A percentile compares a stretch with the other conserved stretches of the same genome.
Evolutionary conservation across 192 early-diverging fungal species (phyloP).

Genomic region (Gamsiella multidivaricata): DNA sequence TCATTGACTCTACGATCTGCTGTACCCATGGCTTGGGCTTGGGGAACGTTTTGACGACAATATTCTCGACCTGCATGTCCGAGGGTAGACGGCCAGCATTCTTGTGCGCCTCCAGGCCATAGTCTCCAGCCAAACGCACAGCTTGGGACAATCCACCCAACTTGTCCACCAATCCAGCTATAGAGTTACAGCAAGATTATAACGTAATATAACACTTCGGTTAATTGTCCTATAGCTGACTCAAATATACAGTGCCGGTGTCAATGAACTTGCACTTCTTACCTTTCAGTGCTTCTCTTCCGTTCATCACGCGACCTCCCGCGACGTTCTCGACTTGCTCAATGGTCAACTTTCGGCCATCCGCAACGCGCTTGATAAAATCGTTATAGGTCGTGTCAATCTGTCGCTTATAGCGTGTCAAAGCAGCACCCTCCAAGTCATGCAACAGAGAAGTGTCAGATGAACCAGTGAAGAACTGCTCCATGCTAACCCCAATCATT

Average conservation of each 20-base stretch:
- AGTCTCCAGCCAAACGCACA: constrained; percentile 53
- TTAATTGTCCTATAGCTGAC: no score
- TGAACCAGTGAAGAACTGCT: constrained; percentile 64
- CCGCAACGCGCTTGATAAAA: constrained; percentile 67
- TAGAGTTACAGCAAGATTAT: constrained; percentile 2
- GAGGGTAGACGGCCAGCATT: constrained; percentile 31
- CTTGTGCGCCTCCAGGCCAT: constrained; percentile 52
- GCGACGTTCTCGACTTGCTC: constrained; percentile 68
- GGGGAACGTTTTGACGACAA: constrained; percentile 62
- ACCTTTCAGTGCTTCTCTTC: constrained; percentile 62
- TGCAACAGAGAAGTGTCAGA: constrained; percentile 59
- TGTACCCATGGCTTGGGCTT: constrained; percentile 48
- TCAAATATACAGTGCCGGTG: no score
- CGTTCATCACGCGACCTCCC: constrained; percentile 73
- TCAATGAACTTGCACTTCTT: no score
- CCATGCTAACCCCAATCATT: constrained; percentile 68
- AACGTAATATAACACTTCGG: no score
- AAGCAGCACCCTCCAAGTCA: constrained; percentile 57
- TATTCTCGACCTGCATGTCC: constrained; percentile 45
- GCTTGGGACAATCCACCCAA: constrained; percentile 65
- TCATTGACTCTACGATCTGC: constrained; percentile 33
- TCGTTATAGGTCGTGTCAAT: constrained; percentile 65
- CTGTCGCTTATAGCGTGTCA: constrained; percentile 59
- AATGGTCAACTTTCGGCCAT: constrained; percentile 61
- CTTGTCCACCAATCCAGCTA: constrained; percentile 72